Conservation (phyloP, 1,284 basidiomycete genomes). For the Phenoliferia sp. region DNA sequence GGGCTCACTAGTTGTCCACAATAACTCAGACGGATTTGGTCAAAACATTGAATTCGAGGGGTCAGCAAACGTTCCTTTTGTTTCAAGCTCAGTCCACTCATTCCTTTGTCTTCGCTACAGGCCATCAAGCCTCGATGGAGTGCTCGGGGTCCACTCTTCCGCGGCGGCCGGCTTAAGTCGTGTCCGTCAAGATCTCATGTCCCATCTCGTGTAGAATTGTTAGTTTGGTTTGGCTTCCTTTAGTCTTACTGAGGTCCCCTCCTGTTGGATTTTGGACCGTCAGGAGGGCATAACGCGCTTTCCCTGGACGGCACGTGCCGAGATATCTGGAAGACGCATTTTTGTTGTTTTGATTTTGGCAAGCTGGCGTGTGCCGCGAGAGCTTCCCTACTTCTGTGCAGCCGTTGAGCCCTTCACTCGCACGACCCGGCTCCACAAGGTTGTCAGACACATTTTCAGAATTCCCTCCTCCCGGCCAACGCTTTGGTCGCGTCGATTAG, state of each 20-base stretch:
- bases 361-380: too few relatives aligned
- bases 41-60: constrained; percentile 37
- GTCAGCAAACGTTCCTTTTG: not conserved
- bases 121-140: not conserved
- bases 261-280: too few relatives aligned
- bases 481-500: not conserved
- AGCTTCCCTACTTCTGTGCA: too few relatives aligned
- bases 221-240: too few relatives aligned
- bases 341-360: too few relatives aligned
- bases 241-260: too few relatives aligned
- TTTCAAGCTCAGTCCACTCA: not conserved
- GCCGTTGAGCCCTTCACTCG: too few relatives aligned
- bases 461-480: not conserved
- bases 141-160: not conserved
- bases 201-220: not conserved
- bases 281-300: too few relatives aligned
- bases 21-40: constrained; percentile 38
- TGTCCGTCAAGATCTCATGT: not conserved
- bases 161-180: not conserved
- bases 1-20: constrained; percentile 34
- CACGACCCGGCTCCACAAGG: too few relatives aligned
- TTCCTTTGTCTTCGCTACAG: not conserved
- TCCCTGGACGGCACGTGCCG: too few relatives aligned
- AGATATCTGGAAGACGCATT: too few relatives aligned
- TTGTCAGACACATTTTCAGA: too few relatives aligned